Evolutionary conservation across 805 yeast genomes (phyloP).

Genomic region (Candida adriatica): DNA sequence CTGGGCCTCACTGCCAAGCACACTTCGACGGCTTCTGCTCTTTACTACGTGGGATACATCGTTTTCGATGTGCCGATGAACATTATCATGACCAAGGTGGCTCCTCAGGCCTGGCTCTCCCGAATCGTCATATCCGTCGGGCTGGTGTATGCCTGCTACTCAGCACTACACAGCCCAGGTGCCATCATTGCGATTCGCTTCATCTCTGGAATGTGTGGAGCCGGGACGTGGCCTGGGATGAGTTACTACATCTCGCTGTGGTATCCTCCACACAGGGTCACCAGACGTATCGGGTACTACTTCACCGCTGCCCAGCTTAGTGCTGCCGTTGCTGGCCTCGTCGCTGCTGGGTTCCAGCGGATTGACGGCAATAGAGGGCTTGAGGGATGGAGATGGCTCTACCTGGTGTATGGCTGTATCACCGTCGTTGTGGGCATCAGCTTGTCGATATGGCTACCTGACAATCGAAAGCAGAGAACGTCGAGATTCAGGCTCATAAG

Average conservation of each 20-base stretch:
- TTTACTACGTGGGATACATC: conserved; percentile 77
- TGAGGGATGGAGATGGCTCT: conserved; percentile 87
- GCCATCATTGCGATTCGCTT: conserved; percentile 70
- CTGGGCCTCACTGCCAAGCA: conserved; percentile 49
- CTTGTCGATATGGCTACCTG: conserved; percentile 82
- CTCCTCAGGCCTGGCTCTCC: conserved; percentile 81
- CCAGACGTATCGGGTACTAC: conserved; percentile 79
- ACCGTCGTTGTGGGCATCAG: conserved; percentile 58
- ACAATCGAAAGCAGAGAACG: conserved; percentile 24
- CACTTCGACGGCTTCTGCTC: conserved; percentile 68
- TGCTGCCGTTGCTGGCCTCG: conserved; percentile 83
- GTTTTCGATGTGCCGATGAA: conserved; percentile 88
- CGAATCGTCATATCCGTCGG: conserved; percentile 77
- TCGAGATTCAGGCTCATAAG: conserved; percentile 8
- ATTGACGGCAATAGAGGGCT: conserved; percentile 67
- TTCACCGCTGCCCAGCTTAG: conserved; percentile 90
- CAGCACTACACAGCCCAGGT: conserved; percentile 44
- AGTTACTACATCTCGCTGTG: conserved; percentile 76
- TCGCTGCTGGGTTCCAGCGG: conserved; percentile 81
- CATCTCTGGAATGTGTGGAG: conserved; percentile 69
- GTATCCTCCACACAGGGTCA: conserved; percentile 75
- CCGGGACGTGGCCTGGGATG: conserved; percentile 91
- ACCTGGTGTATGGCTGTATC: conserved; percentile 65
- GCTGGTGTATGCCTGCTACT: conserved; percentile 66
- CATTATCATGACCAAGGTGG: conserved; percentile 70